Evolutionary conservation across 2,329 filamentous ascomycete species (phyloP).

Genomic region (Trichophyton rubrum): DNA sequence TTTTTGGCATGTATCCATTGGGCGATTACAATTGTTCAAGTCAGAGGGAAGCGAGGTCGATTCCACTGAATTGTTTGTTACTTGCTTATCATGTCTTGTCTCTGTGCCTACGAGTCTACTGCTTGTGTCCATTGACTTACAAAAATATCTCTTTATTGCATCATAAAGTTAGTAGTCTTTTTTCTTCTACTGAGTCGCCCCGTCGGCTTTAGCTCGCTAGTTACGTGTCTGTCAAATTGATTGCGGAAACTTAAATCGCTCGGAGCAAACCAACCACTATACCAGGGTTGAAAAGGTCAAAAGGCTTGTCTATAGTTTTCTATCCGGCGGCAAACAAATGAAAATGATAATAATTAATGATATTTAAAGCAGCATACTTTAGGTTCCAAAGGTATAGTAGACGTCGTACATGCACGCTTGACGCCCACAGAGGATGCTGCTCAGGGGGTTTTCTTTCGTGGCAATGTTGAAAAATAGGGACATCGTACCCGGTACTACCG

Average conservation of each 20-base stretch:
- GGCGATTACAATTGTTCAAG: neutral
- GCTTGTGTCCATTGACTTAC: neutral
- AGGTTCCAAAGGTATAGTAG: neutral
- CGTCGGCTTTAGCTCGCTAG: neutral
- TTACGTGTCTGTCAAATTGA: neutral
- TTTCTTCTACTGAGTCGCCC: neutral
- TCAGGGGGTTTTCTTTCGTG: neutral
- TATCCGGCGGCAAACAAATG: neutral
- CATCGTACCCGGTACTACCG: neutral
- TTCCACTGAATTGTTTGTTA: neutral
- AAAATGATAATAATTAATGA: neutral
- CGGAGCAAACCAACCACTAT: no score
- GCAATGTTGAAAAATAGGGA: neutral
- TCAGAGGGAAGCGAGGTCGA: neutral
- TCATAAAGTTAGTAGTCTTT: neutral
- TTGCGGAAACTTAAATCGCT: no score
- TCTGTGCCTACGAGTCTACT: neutral
- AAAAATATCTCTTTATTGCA: neutral
- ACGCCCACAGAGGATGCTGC: neutral
- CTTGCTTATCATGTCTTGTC: neutral
- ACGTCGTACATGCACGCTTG: neutral
- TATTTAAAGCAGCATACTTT: neutral
- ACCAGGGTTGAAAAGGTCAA: no score
- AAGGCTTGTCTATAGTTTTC: neutral
- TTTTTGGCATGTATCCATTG: constrained; percentile 1